A percentile compares a stretch with the other conserved stretches of the same genome.
Conservation (phyloP, 805 yeast species). For the Candida endomychidarum region DNA sequence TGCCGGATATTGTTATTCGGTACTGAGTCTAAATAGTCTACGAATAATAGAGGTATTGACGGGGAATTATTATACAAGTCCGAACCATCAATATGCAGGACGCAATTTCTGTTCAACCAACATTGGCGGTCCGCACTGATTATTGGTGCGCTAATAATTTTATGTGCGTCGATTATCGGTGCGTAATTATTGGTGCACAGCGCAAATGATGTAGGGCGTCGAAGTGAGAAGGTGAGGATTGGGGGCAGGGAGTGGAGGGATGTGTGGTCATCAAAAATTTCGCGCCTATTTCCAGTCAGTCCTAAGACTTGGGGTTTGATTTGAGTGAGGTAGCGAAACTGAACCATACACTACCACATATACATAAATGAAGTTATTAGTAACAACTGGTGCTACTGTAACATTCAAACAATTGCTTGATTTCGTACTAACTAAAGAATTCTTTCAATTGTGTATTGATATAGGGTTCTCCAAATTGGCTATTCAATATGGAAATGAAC, state of each 20-base stretch:
- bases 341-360: too few species aligned
- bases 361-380: conserved; percentile 35
- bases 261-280: too few species aligned
- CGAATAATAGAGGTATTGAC: background rate
- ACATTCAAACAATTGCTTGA: conserved; percentile 63
- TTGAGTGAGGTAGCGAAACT: too few species aligned
- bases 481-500: conserved; percentile 36
- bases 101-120: background rate
- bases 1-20: background rate
- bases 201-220: too few species aligned
- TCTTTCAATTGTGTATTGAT: background rate
- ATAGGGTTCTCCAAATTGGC: conserved; percentile 2
- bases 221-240: too few species aligned
- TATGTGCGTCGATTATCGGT: too few species aligned
- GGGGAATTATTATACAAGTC: background rate
- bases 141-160: too few species aligned
- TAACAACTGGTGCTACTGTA: conserved; percentile 91
- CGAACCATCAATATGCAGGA: conserved; percentile 1
- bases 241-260: too few species aligned
- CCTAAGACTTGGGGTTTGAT: too few species aligned
- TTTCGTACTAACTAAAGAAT: conserved; percentile 6
- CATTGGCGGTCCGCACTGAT: too few species aligned
- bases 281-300: too few species aligned
- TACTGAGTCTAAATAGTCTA: background rate
- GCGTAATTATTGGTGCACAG: too few species aligned